Percentiles rank a stretch among this genome's conserved stretches.
These are phyloP conservation scores for Curvularia lunata DNA, from an alignment of 2,329 filamentous ascomycete genomes.

Conservation along the genomic window DNA sequence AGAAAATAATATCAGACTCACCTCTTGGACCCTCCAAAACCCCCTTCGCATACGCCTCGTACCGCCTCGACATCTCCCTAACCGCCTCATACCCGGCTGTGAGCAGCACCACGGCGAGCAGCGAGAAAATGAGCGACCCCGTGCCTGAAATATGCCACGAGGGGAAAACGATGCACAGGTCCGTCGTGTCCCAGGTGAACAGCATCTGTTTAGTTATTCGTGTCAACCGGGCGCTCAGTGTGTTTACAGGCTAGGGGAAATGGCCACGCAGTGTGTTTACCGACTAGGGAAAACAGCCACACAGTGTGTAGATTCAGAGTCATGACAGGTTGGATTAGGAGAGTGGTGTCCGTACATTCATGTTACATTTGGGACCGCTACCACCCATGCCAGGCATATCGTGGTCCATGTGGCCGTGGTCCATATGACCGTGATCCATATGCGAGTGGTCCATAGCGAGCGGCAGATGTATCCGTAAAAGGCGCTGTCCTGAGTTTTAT, in stretches of 20 bases:
- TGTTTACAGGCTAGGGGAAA: not conserved
- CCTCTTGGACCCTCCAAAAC: conserved; percentile 38
- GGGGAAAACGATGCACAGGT: conserved; percentile 95
- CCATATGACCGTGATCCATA: conserved; percentile 57
- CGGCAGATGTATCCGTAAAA: not conserved
- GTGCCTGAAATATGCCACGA: conserved; percentile 85
- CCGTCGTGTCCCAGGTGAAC: conserved; percentile 92
- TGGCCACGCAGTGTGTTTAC: not conserved
- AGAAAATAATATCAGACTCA: conserved; percentile 31
- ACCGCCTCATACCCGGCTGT: conserved; percentile 93
- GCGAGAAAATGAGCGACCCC: conserved; percentile 77
- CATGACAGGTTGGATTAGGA: too few species aligned
- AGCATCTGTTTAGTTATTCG: conserved; percentile 74
- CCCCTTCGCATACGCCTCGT: conserved; percentile 63
- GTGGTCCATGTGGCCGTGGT: conserved; percentile 66
- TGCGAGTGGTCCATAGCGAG: conserved; percentile 46
- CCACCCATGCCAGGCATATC: conserved; percentile 58
- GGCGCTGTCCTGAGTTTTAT: too few species aligned
- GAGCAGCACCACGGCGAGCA: conserved; percentile 80
- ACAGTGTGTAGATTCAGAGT: too few species aligned
- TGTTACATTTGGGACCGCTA: conserved; percentile 72
- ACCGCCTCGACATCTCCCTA: conserved; percentile 75
- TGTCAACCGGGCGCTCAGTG: not conserved
- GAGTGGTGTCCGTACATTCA: conserved; percentile 71
- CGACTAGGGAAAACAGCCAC: not conserved